Percentiles rank a stretch among this genome's conserved stretches.
Evolutionary conservation across 2,329 filamentous ascomycete species (phyloP).

Genomic region (Triangularia verruculosa): DNA sequence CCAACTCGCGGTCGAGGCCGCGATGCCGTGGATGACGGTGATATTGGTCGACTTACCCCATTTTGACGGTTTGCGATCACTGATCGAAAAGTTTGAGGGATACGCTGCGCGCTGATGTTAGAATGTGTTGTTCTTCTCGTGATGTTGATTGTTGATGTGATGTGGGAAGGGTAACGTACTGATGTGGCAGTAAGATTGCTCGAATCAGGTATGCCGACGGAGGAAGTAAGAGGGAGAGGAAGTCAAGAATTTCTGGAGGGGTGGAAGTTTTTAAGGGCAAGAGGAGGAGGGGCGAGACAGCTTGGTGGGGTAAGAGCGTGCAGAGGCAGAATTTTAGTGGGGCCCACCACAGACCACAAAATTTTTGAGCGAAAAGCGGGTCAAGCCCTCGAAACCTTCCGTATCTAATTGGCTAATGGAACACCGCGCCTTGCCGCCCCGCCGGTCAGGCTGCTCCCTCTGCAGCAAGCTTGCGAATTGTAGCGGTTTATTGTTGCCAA

Average conservation of each 20-base stretch:
- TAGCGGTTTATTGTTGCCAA: not conserved
- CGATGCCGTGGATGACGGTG: not conserved
- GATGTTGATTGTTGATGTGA: not conserved
- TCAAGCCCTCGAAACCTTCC: constrained; percentile 25
- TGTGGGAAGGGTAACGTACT: constrained; percentile 21
- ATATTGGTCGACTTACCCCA: constrained; percentile 27
- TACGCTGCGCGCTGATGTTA: constrained; percentile 8
- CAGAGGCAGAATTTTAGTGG: constrained; percentile 4
- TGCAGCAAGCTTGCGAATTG: constrained; percentile 15
- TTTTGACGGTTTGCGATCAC: constrained; percentile 26
- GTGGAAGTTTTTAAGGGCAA: constrained; percentile 29
- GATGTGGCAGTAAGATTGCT: constrained; percentile 31
- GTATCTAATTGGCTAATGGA: constrained; percentile 9
- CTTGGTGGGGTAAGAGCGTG: constrained; percentile 19
- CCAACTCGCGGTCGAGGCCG: not conserved
- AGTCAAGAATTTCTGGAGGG: constrained; percentile 25
- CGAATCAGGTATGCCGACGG: constrained; percentile 32
- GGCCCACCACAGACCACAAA: constrained; percentile 17
- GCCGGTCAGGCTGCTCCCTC: constrained; percentile 13
- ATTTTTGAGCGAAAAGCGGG: constrained; percentile 27
- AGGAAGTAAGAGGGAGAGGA: constrained; percentile 27
- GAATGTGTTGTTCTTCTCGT: constrained; percentile 13
- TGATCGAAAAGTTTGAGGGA: constrained; percentile 17
- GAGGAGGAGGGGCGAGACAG: constrained; percentile 26
- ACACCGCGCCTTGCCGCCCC: constrained; percentile 24